Evolutionary conservation across 495 filamentous ascomycete genomes (phyloP).

Genomic region (Aspergillus cristatus): DNA sequence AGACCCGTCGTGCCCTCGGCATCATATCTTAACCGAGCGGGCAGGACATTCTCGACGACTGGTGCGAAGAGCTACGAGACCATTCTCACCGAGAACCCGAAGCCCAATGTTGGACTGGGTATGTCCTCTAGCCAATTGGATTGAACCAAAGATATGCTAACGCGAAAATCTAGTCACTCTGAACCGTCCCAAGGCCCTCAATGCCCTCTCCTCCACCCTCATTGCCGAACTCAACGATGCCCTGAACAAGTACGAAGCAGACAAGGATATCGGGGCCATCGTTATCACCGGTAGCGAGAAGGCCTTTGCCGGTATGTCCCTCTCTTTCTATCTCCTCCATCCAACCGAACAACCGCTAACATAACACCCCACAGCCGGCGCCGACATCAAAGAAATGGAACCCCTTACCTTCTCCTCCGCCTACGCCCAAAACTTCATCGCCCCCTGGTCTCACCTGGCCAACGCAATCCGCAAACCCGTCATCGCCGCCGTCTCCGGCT

Average conservation of each 20-base stretch:
- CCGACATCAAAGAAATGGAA: constrained; percentile 98
- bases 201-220: constrained; percentile 80
- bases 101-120: constrained; percentile 86
- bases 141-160: constrained; percentile 3
- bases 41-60: constrained; percentile 52
- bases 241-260: constrained; percentile 60
- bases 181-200: constrained; percentile 89
- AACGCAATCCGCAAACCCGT: constrained; percentile 80
- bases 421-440: constrained; percentile 84
- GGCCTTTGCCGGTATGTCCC: constrained; percentile 63
- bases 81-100: constrained; percentile 70
- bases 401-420: constrained; percentile 77
- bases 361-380: constrained; percentile 52
- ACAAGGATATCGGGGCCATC: constrained; percentile 62
- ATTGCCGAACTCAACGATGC: constrained; percentile 84
- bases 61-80: constrained; percentile 56
- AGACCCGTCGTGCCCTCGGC: constrained; percentile 39
- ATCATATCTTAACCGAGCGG: constrained; percentile 38
- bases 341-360: background rate
- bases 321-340: background rate
- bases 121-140: constrained; percentile 25
- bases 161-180: constrained; percentile 61
- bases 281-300: constrained; percentile 79
- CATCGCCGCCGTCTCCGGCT: constrained; percentile 87
- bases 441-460: constrained; percentile 78